Base-by-base conservation (phyloP, 371 early-diverging fungal genomes). In the Mycotypha africana region DNA sequence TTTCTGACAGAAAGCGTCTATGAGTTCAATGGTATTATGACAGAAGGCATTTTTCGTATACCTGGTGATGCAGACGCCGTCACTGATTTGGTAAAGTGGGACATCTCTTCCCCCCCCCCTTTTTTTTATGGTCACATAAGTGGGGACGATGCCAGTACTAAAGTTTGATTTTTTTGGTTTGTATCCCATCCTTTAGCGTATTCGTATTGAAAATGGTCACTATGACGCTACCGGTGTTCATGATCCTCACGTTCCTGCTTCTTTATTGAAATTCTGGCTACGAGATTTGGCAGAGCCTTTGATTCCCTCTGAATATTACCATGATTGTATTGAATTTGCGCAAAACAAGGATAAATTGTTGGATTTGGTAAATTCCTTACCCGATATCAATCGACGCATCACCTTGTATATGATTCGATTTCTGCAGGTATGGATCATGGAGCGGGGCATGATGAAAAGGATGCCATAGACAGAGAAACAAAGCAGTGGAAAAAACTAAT, bases 31-130 rank as follows among this genome's bases (percentile, higher is more conserved):
- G 98, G 98, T 10, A 76, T 76, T 35, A 38, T 62, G 41, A 78
- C 92, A 9, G 96, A 97, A 60, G 98, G 98, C n/a, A 93, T 97
- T 21, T 97, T 97, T 59, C 85, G 98, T 44, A 91, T 97, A 16
- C 92, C 98, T 14, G 98, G 94, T 15, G 95, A 96, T 63, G 85
- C 84, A 15, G 97, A 95, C 40, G 76, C 75, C 11, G 92, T 96
- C 2, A 82, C 91, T 12, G 79, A 79, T 35, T 57, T 89, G 78
- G 88, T 89, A 71, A 38, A n/a, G n/a, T n/a, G n/a, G n/a, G 12
- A n/a, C 24, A 4, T 45, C 0, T 12, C 0, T 38, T 2, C 9
- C 2, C 30, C 2, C 21, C 12, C 9, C 14, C 15, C 5, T 15
- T 10, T 30, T 30, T 11, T 24, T 17, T 39, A 33, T 24, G 25